Conservation (phyloP, 352 stramenopile species). For the Globisporangium sylvaticum region DNA sequence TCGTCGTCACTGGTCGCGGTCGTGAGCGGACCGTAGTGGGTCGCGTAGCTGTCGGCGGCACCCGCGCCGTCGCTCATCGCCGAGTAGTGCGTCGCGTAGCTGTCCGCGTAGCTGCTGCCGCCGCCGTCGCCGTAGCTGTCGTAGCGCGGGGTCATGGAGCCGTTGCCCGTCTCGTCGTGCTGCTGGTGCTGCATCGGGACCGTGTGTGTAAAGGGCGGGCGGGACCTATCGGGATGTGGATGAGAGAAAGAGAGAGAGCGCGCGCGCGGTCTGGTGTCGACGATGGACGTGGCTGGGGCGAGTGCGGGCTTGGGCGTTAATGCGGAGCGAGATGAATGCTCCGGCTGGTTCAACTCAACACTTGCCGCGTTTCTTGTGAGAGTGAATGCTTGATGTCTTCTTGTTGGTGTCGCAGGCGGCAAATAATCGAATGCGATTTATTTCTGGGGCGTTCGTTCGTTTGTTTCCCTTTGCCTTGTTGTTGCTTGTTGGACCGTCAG, state of each 20-base stretch:
- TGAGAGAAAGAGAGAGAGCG: too few relatives aligned
- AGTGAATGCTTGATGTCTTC: background rate
- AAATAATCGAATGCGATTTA: slow-evolving; percentile 3
- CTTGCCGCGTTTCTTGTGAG: background rate
- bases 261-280: background rate
- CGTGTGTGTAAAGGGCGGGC: too few relatives aligned
- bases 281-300: background rate
- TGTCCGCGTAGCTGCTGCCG: slow-evolving; percentile 8
- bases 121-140: slow-evolving; percentile 10
- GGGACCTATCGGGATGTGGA: too few relatives aligned
- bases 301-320: too few relatives aligned
- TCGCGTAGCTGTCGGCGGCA: slow-evolving; percentile 12
- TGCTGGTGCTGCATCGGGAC: background rate
- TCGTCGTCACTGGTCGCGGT: slow-evolving; percentile 5
- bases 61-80: slow-evolving; percentile 11
- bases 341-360: background rate
- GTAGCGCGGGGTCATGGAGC: slow-evolving; percentile 12
- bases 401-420: background rate
- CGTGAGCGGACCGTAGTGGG: slow-evolving; percentile 13
- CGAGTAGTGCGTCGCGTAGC: slow-evolving; percentile 14
- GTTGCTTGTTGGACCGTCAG: background rate
- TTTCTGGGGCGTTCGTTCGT: background rate
- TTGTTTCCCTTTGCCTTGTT: background rate
- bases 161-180: background rate
- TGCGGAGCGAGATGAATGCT: background rate